Percentiles rank a stretch among this genome's conserved stretches.
Conservation (phyloP, 768 basidiomycete species). For the Lactarius vividus region DNA sequence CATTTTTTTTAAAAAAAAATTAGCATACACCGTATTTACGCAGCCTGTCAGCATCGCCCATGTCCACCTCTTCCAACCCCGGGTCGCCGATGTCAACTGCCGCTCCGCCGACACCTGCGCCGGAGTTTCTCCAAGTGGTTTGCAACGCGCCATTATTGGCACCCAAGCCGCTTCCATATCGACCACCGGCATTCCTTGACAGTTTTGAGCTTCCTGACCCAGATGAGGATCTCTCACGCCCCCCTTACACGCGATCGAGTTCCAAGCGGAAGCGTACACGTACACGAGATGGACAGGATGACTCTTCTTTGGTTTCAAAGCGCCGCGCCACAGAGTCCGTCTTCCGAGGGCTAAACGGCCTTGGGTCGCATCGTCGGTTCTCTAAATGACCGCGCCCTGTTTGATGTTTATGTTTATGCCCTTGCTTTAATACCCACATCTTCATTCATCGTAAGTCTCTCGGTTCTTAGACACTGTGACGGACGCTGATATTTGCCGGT, state of each 20-base stretch:
- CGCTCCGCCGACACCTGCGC: conserved; percentile 32
- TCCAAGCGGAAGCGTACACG: conserved; percentile 51
- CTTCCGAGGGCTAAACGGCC: conserved; percentile 22
- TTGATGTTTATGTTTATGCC: conserved; percentile 9
- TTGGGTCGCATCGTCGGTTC: conserved; percentile 15
- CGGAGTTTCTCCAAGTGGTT: conserved; percentile 45
- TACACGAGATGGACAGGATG: conserved; percentile 17
- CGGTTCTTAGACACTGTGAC: neutral
- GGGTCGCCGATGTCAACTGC: conserved; percentile 33
- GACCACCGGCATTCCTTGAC: conserved; percentile 66
- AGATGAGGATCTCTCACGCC: conserved; percentile 67
- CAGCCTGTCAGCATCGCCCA: conserved; percentile 35
- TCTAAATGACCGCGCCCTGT: conserved; percentile 11
- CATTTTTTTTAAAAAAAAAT: too few relatives aligned
- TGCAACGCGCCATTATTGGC: conserved; percentile 68
- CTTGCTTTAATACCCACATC: conserved; percentile 10
- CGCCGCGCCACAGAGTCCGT: conserved; percentile 19
- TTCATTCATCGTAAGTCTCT: conserved; percentile 21
- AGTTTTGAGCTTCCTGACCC: conserved; percentile 62
- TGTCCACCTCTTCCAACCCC: conserved; percentile 45
- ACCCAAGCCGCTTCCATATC: conserved; percentile 66
- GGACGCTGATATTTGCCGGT: conserved; percentile 7
- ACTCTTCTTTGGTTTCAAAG: conserved; percentile 14
- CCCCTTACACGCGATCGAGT: conserved; percentile 56
- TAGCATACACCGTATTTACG: neutral